Evolutionary conservation across 2,329 filamentous ascomycete species (phyloP).

Genomic region (Fusarium sarcochroum): DNA sequence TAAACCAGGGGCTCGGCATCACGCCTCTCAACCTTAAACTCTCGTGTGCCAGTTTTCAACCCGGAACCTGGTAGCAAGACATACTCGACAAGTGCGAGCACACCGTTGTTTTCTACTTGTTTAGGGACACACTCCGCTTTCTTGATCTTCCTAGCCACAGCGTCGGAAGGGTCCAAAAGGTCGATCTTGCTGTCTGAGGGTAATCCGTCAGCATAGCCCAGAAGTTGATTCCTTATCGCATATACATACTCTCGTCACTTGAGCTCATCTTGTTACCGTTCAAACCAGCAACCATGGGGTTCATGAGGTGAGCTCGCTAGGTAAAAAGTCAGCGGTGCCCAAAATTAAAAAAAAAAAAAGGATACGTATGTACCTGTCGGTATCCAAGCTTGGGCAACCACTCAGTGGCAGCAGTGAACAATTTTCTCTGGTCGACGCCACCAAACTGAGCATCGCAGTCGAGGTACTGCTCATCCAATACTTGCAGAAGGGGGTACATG

Average conservation of each 20-base stretch:
- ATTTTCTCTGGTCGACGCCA: slow-evolving; percentile 86
- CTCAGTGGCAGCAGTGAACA: slow-evolving; percentile 89
- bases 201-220: neutral
- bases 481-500: slow-evolving; percentile 74
- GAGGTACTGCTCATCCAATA: slow-evolving; percentile 90
- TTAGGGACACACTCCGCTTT: slow-evolving; percentile 86
- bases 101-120: slow-evolving; percentile 85
- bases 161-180: slow-evolving; percentile 83
- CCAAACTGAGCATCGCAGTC: slow-evolving; percentile 91
- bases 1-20: slow-evolving; percentile 85
- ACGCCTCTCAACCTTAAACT: slow-evolving; percentile 78
- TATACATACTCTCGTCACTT: slow-evolving; percentile 71
- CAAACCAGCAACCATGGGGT: slow-evolving; percentile 91
- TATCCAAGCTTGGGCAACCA: slow-evolving; percentile 89
- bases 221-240: fast-evolving
- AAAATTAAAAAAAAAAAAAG: no score
- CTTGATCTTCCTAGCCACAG: slow-evolving; percentile 84
- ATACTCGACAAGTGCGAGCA: slow-evolving; percentile 88
- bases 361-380: slow-evolving; percentile 65
- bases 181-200: slow-evolving; percentile 86
- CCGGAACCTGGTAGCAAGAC: slow-evolving; percentile 84
- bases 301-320: slow-evolving; percentile 57
- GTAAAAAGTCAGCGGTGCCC: slow-evolving; percentile 13
- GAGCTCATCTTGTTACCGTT: slow-evolving; percentile 89
- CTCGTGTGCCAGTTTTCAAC: slow-evolving; percentile 68